Evolutionary conservation across 163 green algal species (phyloP).

Genomic region (Chlorella variabilis): DNA sequence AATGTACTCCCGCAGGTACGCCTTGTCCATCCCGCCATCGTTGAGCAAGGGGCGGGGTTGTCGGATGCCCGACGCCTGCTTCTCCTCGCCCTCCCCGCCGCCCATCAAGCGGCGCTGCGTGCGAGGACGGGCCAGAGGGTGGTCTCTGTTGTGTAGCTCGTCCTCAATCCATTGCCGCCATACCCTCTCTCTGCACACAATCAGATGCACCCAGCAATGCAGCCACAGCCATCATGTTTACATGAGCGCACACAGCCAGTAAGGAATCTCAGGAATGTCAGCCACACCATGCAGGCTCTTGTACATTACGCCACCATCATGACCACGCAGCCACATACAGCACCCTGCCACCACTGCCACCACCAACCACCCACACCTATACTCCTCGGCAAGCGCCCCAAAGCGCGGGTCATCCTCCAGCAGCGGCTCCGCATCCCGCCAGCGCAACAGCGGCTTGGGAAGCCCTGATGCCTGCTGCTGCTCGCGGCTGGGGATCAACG

Average conservation of each 20-base stretch:
- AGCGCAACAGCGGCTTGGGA: conserved; percentile 40
- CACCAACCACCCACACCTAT: conserved; percentile 14
- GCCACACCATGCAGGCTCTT: too few species aligned
- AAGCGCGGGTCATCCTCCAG: conserved; percentile 42
- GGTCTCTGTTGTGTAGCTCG: conserved; percentile 43
- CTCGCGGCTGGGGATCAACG: conserved; percentile 34
- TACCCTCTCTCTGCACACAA: conserved; percentile 41
- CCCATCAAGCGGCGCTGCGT: background rate
- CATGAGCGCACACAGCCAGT: too few species aligned
- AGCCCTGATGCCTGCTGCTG: conserved; percentile 6
- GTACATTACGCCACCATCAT: too few species aligned
- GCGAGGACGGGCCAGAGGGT: conserved; percentile 29
- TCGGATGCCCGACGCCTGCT: background rate
- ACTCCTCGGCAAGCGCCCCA: background rate
- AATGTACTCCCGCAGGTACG: conserved; percentile 54
- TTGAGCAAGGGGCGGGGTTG: background rate
- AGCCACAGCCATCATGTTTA: too few species aligned
- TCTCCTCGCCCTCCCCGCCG: background rate
- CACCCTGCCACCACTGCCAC: background rate
- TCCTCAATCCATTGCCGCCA: conserved; percentile 55
- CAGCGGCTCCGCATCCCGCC: conserved; percentile 29
- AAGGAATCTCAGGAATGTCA: background rate
- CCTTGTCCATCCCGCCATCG: conserved; percentile 46
- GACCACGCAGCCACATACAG: too few species aligned
- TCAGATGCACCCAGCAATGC: too few species aligned